Percentiles rank a stretch among this genome's conserved stretches.
phyloP scores from a whole-genome alignment of 306 rosid species.

The Urtica urens region DNA sequence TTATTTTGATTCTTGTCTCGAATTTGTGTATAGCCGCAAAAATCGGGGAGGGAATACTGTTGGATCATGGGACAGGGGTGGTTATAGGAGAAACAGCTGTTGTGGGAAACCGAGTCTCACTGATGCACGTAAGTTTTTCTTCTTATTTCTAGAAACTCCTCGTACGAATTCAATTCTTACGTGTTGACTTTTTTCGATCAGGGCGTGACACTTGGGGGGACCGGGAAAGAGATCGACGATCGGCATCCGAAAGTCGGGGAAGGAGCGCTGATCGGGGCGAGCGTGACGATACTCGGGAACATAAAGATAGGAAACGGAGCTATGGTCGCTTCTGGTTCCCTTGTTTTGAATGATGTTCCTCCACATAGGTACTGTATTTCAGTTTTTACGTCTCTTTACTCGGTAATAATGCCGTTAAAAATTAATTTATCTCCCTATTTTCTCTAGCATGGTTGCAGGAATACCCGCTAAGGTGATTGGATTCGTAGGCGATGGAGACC shows the following conservation, averaged over 20 bases:
- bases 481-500: constrained; percentile 46
- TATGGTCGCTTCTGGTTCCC: constrained; percentile 83
- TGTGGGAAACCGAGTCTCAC: constrained; percentile 85
- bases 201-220: constrained; percentile 94
- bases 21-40: constrained; percentile 46
- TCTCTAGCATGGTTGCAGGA: constrained; percentile 77
- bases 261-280: constrained; percentile 82
- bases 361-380: constrained; percentile 51
- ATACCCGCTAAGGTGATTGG: constrained; percentile 75
- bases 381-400: neutral
- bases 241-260: constrained; percentile 94
- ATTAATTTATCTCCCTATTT: constrained; percentile 6
- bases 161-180: constrained; percentile 1
- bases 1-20: neutral
- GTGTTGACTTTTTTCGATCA: constrained; percentile 14
- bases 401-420: neutral
- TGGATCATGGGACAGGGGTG: constrained; percentile 93
- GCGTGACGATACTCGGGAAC: constrained; percentile 79
- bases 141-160: constrained; percentile 11
- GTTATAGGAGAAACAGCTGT: constrained; percentile 98
- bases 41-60: constrained; percentile 90
- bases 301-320: constrained; percentile 74
- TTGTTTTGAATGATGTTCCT: constrained; percentile 70
- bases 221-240: constrained; percentile 75
- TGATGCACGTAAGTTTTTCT: constrained; percentile 78